Evolutionary conservation across 2,329 filamentous ascomycete species (phyloP).

Genomic region (Phoma herbarum): DNA sequence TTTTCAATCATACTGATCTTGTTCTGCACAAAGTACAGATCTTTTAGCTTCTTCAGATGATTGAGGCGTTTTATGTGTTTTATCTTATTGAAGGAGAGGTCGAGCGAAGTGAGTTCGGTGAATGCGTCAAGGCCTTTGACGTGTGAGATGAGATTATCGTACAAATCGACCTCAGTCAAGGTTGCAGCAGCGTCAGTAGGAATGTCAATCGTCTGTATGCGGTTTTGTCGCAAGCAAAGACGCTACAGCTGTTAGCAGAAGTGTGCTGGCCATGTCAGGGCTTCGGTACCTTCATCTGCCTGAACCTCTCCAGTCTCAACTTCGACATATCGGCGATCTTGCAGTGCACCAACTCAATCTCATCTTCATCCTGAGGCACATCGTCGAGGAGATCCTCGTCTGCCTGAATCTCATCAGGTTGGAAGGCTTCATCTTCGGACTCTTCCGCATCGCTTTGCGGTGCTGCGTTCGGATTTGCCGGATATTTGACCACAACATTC

Average conservation of each 20-base stretch:
- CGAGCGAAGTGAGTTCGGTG: slow-evolving; percentile 77
- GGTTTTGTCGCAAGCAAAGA: slow-evolving; percentile 92
- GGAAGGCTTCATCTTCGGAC: slow-evolving; percentile 68
- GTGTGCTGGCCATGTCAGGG: background rate
- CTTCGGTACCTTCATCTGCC: slow-evolving; percentile 66
- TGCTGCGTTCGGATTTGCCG: slow-evolving; percentile 66
- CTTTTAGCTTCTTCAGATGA: slow-evolving; percentile 78
- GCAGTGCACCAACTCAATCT: slow-evolving; percentile 87
- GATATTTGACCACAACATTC: slow-evolving; percentile 50
- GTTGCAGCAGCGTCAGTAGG: slow-evolving; percentile 71
- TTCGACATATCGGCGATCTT: slow-evolving; percentile 80
- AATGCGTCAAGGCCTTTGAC: slow-evolving; percentile 84
- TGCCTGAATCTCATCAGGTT: slow-evolving; percentile 47
- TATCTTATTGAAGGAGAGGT: slow-evolving; percentile 98
- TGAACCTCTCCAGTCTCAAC: slow-evolving; percentile 85
- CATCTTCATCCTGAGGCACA: slow-evolving; percentile 62
- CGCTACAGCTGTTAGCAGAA: slow-evolving; percentile 55
- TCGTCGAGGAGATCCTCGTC: slow-evolving; percentile 66
- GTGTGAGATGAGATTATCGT: slow-evolving; percentile 93
- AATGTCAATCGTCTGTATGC: slow-evolving; percentile 81
- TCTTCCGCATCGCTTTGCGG: slow-evolving; percentile 81
- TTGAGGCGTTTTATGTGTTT: slow-evolving; percentile 93
- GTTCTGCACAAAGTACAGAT: slow-evolving; percentile 94
- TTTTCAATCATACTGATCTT: slow-evolving; percentile 90
- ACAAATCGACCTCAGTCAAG: slow-evolving; percentile 87